These are phyloP conservation scores for Xylaria telfairii DNA, from an alignment of 495 filamentous ascomycete genomes.

Conservation along the genomic window DNA sequence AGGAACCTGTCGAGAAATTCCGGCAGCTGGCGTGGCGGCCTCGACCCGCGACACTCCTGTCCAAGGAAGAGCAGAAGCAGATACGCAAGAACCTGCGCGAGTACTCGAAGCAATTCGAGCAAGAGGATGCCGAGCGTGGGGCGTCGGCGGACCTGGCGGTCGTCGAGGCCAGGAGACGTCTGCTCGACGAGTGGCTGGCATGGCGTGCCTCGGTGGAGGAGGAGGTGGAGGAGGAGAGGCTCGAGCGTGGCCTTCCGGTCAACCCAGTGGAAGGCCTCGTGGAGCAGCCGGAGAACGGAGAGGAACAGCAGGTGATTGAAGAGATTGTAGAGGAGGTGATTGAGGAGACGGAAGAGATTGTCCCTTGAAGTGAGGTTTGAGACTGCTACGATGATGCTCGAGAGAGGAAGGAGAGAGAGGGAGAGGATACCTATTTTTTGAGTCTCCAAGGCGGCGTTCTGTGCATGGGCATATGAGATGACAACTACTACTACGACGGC, in stretches of 20 bases:
- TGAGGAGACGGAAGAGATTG: constrained; percentile 85
- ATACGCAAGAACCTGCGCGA: constrained; percentile 98
- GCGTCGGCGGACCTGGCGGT: constrained; percentile 92
- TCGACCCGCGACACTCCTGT: constrained; percentile 83
- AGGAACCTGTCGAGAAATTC: constrained; percentile 94
- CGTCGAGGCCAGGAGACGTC: constrained; percentile 81
- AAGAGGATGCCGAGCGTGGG: constrained; percentile 90
- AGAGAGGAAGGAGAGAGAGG: no score
- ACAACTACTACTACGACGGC: neutral
- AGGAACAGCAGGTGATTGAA: constrained; percentile 75
- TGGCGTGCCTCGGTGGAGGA: constrained; percentile 80
- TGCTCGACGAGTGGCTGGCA: constrained; percentile 87
- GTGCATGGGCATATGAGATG: constrained; percentile 34
- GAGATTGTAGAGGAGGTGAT: constrained; percentile 94
- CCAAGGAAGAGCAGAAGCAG: constrained; percentile 93
- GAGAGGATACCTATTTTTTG: constrained; percentile 17
- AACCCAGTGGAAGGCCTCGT: constrained; percentile 65
- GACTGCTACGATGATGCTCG: no score
- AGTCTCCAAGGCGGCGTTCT: constrained; percentile 39
- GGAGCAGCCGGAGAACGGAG: constrained; percentile 62
- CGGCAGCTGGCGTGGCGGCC: constrained; percentile 97
- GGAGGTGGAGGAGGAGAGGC: constrained; percentile 74
- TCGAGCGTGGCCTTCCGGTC: constrained; percentile 67
- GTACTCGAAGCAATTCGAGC: constrained; percentile 92
- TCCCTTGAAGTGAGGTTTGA: constrained; percentile 31